Evolutionary conservation across 768 basidiomycete genomes (phyloP), one percentile per base, ranked within the genome.

Genomic region (Trametes cubensis): DNA sequence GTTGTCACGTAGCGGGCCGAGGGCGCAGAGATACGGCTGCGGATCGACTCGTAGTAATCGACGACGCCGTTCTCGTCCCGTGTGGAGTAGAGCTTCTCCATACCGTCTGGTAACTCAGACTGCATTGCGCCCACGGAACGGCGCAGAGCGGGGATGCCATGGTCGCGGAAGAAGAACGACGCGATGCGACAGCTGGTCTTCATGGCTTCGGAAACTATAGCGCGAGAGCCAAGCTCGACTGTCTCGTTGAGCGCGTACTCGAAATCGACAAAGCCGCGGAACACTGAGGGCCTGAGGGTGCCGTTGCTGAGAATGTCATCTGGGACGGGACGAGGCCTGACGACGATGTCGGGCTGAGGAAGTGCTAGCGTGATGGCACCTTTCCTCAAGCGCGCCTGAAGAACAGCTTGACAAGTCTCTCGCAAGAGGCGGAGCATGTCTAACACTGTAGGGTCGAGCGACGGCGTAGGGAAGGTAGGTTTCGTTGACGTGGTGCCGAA

Each of bases 141-240:
- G 51, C 89, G 89, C 6, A 92, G 70, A 45, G 85, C 79, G 3
- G 89, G 87, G 34, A 96, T 62, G 4, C 77, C 76, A 17, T 77
- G 80, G 11, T 90, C 87, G 20, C 71, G 63, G 58, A 83, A 84
- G 76, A 92, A 94, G 42, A 76, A 79, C 26, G 94, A 95, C 0
- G 90, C 88, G 0, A 87, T 79, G 2, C 88, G 85, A 50, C 85
- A 87, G 0, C 92, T 94, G 18, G 88, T 69, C 69, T 94, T 90
- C 88, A 95, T 95, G 67, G 81, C 79, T 73, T 97, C 94, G 0
- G 87, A 78, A 13, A 99, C 85, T 55, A 93, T 68, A 49, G 72
- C 67, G 44, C 83, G 81, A 18, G 89, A 65, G 25, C 86, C 85
- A 1, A 44, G 39, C 18, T 77, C 77, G 3, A 55, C 3, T 17